A percentile compares a stretch with the other conserved stretches of the same genome.
Conservation (phyloP, 2,329 filamentous ascomycete species). For the Alternaria gansuensis region DNA sequence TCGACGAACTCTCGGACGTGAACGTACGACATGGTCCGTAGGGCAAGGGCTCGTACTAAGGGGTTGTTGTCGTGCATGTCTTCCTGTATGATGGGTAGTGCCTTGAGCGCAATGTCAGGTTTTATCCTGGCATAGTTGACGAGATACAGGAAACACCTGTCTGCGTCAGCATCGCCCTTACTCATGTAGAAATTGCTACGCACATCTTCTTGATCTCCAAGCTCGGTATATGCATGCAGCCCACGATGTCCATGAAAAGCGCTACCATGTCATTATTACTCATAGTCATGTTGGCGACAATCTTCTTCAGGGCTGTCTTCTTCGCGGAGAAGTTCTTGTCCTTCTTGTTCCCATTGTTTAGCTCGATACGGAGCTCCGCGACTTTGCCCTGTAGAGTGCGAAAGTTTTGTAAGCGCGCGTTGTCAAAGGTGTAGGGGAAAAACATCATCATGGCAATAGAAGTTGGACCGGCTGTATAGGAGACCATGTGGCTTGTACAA, state of each 20-base stretch:
- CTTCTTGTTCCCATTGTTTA: slow-evolving; percentile 94
- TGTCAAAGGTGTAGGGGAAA: slow-evolving; percentile 49
- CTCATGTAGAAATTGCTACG: slow-evolving; percentile 39
- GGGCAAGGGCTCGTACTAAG: slow-evolving; percentile 86
- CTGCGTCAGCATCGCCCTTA: slow-evolving; percentile 41
- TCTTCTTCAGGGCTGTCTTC: slow-evolving; percentile 99
- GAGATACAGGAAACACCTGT: slow-evolving; percentile 94
- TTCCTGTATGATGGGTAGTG: slow-evolving; percentile 85
- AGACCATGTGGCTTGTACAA: slow-evolving; percentile 16
- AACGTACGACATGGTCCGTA: slow-evolving; percentile 96
- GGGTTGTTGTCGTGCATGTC: slow-evolving; percentile 96
- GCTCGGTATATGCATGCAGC: slow-evolving; percentile 92
- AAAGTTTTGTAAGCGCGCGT: slow-evolving; percentile 61
- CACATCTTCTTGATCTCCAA: slow-evolving; percentile 99
- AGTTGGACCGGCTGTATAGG: slow-evolving; percentile 6
- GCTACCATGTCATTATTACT: slow-evolving; percentile 99
- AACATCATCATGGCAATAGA: slow-evolving; percentile 48
- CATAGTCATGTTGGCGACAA: slow-evolving; percentile 99
- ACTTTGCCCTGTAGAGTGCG: slow-evolving; percentile 86
- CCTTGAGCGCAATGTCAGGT: slow-evolving; percentile 91
- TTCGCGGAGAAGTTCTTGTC: slow-evolving; percentile 95
- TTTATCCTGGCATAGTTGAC: slow-evolving; percentile 97
- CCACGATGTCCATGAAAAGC: slow-evolving; percentile 92
- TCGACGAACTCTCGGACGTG: slow-evolving; percentile 96
- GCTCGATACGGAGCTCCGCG: slow-evolving; percentile 91